phyloP scores from a whole-genome alignment of 2,329 filamentous ascomycete genomes.

The Apiospora malaysiana region DNA sequence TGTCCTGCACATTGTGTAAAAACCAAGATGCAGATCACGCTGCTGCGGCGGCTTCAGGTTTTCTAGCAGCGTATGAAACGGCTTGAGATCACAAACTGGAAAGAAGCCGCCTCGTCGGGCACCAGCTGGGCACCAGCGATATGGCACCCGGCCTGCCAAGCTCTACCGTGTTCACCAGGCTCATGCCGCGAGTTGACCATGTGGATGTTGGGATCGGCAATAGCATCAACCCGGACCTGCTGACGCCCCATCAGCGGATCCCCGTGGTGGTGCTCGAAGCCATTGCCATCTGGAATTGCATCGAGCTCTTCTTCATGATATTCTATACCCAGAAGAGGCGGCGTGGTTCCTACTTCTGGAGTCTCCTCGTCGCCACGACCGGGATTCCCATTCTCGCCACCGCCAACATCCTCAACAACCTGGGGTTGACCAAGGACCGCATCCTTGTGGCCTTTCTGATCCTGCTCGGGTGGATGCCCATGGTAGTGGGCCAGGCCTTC shows the following conservation, averaged over 20 bases:
- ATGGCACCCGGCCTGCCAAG: background rate
- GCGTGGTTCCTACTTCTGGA: conserved; percentile 50
- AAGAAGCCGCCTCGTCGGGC: background rate
- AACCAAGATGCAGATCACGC: background rate
- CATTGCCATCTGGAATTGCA: conserved; percentile 46
- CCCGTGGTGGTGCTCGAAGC: conserved; percentile 22
- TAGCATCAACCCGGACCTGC: background rate
- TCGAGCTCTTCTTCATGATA: conserved; percentile 47
- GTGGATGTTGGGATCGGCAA: conserved; percentile 1
- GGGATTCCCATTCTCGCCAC: conserved; percentile 29
- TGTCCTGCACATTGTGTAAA: background rate
- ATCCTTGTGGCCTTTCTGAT: conserved; percentile 31
- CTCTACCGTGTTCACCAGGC: background rate
- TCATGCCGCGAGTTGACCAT: background rate
- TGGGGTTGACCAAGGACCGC: conserved; percentile 26
- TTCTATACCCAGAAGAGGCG: conserved; percentile 45
- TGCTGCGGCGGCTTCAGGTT: conserved; percentile 6
- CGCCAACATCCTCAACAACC: conserved; percentile 28
- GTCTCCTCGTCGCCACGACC: conserved; percentile 40
- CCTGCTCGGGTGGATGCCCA: conserved; percentile 59
- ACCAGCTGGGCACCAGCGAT: background rate
- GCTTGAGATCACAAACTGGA: background rate
- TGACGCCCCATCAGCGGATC: background rate
- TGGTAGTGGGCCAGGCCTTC: conserved; percentile 63
- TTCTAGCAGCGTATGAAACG: conserved; percentile 9